Evolutionary conservation across 345 rosid species (phyloP).

Genomic region (Eucalyptus erythrocorys): DNA sequence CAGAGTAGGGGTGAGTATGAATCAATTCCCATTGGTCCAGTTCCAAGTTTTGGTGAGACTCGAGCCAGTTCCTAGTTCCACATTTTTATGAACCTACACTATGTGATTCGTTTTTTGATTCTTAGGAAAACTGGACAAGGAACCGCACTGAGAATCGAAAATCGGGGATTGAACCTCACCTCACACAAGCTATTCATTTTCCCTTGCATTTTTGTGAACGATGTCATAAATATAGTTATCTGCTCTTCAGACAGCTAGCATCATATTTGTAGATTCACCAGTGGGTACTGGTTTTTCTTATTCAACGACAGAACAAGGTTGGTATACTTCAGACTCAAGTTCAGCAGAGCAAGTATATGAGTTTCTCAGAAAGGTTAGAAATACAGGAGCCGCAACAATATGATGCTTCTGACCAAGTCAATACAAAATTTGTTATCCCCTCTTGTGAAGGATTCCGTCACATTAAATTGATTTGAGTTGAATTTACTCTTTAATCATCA

Average conservation of each 20-base stretch:
- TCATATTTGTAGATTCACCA: conserved; percentile 9
- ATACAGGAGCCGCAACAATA: not conserved
- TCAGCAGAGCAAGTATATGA: conserved; percentile 1
- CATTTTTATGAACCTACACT: too few relatives aligned
- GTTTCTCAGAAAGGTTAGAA: conserved; percentile 6
- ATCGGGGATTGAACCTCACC: too few relatives aligned
- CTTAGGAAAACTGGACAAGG: too few relatives aligned
- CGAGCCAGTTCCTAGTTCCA: too few relatives aligned
- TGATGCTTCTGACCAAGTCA: not conserved
- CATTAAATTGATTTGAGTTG: not conserved
- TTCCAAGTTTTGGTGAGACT: too few relatives aligned
- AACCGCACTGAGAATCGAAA: too few relatives aligned
- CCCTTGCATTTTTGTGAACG: not conserved
- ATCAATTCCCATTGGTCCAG: too few relatives aligned
- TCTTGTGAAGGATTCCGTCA: not conserved
- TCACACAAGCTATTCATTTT: not conserved
- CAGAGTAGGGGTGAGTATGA: too few relatives aligned
- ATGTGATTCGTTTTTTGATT: too few relatives aligned
- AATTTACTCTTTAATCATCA: not conserved
- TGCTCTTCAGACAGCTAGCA: conserved; percentile 4
- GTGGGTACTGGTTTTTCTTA: conserved; percentile 6
- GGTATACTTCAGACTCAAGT: conserved; percentile 3
- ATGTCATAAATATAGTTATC: not conserved
- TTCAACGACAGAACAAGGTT: not conserved
- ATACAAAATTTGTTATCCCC: not conserved